Evolutionary conservation across 176 grass and related monocot species (phyloP).

Genomic region (Eleusine coracana): DNA sequence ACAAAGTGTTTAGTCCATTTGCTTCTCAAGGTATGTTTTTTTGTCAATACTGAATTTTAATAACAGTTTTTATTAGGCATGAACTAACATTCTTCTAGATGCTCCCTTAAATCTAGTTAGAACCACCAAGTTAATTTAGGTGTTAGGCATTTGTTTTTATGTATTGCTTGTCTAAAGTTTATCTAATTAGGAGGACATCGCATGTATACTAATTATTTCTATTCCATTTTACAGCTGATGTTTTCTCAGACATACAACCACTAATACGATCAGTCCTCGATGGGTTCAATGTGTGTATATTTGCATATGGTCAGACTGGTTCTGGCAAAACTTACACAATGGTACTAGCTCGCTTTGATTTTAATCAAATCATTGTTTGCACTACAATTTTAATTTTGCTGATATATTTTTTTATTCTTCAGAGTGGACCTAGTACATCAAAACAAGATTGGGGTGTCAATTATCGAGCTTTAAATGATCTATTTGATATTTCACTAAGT

Average conservation of each 20-base stretch:
- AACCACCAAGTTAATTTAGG: neutral
- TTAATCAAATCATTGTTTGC: neutral
- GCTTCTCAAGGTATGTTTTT: constrained; percentile 75
- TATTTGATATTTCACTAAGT: constrained; percentile 87
- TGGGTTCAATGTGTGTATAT: constrained; percentile 97
- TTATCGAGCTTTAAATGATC: constrained; percentile 90
- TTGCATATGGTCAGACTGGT: constrained; percentile 98
- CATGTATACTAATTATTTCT: neutral
- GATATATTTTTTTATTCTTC: constrained; percentile 30
- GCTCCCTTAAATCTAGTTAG: neutral
- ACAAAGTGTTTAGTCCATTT: constrained; percentile 73
- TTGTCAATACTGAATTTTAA: neutral
- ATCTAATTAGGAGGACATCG: neutral
- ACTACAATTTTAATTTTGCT: neutral
- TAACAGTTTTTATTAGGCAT: neutral
- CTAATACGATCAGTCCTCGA: constrained; percentile 90
- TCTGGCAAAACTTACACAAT: constrained; percentile 99
- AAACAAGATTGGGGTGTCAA: constrained; percentile 98
- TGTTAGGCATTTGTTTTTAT: neutral
- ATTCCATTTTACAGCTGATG: constrained; percentile 60
- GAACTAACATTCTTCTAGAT: neutral
- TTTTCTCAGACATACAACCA: constrained; percentile 89
- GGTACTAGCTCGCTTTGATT: constrained; percentile 42
- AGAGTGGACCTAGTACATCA: constrained; percentile 86
- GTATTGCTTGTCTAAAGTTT: neutral